A percentile compares a stretch with the other conserved stretches of the same genome.
Evolutionary conservation across 306 rosid species (phyloP).

Genomic region (Vicia villosa): DNA sequence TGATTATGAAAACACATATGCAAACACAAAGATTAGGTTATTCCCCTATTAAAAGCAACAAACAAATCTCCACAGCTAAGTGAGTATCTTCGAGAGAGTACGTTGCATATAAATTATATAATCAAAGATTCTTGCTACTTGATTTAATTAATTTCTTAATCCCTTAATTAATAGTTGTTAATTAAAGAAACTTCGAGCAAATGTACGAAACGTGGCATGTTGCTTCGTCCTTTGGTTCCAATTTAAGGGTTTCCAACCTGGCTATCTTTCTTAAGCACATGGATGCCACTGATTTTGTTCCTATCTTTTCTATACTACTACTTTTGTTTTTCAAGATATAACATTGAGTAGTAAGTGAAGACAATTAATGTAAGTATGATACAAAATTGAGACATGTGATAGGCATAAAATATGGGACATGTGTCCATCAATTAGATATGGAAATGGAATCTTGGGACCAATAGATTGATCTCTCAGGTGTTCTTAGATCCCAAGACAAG

Average conservation of each 20-base stretch:
- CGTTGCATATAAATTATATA: conserved; percentile 25
- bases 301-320: conserved; percentile 9
- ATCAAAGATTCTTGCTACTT: conserved; percentile 46
- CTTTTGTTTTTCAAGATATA: background rate
- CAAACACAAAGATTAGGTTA: conserved; percentile 48
- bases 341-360: conserved; percentile 22
- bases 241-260: conserved; percentile 66
- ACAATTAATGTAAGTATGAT: conserved; percentile 3
- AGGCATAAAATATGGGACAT: conserved; percentile 27
- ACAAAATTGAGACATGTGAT: conserved; percentile 45
- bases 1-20: conserved; percentile 18
- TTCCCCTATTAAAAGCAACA: conserved; percentile 61
- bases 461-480: conserved; percentile 56
- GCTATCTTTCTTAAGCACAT: conserved; percentile 61
- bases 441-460: conserved; percentile 45
- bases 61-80: conserved; percentile 74
- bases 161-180: conserved; percentile 21
- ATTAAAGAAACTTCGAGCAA: conserved; percentile 38
- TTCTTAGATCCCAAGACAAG: conserved; percentile 50
- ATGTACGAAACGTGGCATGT: conserved; percentile 57
- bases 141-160: conserved; percentile 16
- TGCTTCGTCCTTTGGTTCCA: conserved; percentile 44
- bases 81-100: conserved; percentile 46
- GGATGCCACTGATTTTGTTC: conserved; percentile 46
- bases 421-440: conserved; percentile 34